Base-by-base conservation (phyloP, 768 basidiomycete genomes). In the Suillus occidentalis region DNA sequence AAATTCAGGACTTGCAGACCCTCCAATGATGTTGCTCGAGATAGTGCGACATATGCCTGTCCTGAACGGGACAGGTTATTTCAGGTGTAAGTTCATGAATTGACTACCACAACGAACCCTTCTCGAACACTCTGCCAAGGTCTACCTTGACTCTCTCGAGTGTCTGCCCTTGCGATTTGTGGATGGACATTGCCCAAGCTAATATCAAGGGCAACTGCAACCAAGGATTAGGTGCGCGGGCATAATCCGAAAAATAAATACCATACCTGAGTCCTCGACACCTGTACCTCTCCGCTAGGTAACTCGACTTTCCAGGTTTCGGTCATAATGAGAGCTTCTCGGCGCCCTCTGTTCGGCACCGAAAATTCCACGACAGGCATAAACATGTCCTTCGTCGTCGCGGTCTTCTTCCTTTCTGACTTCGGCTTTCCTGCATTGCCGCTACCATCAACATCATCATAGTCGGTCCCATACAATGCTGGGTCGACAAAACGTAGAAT, bases 181-280 rank as follows among this genome's bases (percentile, higher is more conserved):
- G 97, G 67, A 99, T 99, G 56, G 91, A 93, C 94, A 98, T 97
- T 0, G 97, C 96, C 97, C 96, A 99, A 0, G 96, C 85, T 45
- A 97, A 82, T 65, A 97, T 95, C 31, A 98, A 74, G 0, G 94
- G 94, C 2, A 97, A 75, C 93, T 96, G 68, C 12, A 18, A 10
- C 61, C 20, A 60, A 28, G 20, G 20, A 9, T 59, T 7, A 59
- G 58, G 20, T 13, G 4, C 20, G 9, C 2, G 14, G 28, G 34
- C 49, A 16, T 8, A 6, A 56, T 62, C 1, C 20, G 62, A 28
- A 31, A 20, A 56, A 16, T 25, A 57, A 45, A 75, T 83, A 25
- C 18, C 22, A 34, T 62, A 95, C 93, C 86, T 98, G 96, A 3
- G 80, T 82, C 68, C 96, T 80, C 64, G 85, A 87, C 16, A 89